Evolutionary conservation across 208 protist genomes (phyloP).

Genomic region (Angomonas desouzai): DNA sequence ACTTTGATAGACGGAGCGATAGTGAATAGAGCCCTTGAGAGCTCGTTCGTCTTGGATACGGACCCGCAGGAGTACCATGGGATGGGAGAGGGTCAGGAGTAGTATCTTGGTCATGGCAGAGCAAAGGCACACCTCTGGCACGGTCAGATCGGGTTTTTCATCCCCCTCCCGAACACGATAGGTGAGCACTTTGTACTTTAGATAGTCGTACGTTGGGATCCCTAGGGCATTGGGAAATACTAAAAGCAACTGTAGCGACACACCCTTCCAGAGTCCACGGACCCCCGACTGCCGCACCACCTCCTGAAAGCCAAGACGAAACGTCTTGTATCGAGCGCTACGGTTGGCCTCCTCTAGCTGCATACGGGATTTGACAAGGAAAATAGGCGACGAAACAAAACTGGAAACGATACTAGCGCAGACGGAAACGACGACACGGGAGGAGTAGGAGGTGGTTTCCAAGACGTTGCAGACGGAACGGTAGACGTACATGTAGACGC

Average conservation of each 20-base stretch:
- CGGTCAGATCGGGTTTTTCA: constrained; percentile 35
- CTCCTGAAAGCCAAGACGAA: constrained; percentile 45
- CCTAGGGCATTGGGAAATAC: constrained; percentile 72
- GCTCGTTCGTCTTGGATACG: constrained; percentile 82
- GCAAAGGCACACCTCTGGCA: constrained; percentile 68
- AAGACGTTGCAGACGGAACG: constrained; percentile 50
- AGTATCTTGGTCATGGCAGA: constrained; percentile 63
- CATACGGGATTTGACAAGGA: constrained; percentile 79
- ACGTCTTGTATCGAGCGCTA: constrained; percentile 53
- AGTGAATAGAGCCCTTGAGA: constrained; percentile 44
- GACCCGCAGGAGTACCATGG: constrained; percentile 66
- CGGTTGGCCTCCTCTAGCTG: constrained; percentile 62
- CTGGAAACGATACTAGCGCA: constrained; percentile 40
- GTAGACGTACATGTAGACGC: constrained; percentile 80
- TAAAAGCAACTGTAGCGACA: constrained; percentile 67
- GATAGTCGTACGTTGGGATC: constrained; percentile 76
- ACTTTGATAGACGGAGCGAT: constrained; percentile 44
- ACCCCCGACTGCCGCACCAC: constrained; percentile 49
- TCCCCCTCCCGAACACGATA: constrained; percentile 23
- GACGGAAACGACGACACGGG: constrained; percentile 39
- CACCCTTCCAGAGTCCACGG: constrained; percentile 78
- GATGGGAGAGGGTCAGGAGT: constrained; percentile 68
- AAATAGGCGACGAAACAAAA: constrained; percentile 49
- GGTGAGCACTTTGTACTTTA: constrained; percentile 56
- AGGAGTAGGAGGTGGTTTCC: constrained; percentile 37